These are phyloP conservation scores for Salix caprea DNA, from an alignment of 345 rosid genomes.

Conservation along the genomic window DNA sequence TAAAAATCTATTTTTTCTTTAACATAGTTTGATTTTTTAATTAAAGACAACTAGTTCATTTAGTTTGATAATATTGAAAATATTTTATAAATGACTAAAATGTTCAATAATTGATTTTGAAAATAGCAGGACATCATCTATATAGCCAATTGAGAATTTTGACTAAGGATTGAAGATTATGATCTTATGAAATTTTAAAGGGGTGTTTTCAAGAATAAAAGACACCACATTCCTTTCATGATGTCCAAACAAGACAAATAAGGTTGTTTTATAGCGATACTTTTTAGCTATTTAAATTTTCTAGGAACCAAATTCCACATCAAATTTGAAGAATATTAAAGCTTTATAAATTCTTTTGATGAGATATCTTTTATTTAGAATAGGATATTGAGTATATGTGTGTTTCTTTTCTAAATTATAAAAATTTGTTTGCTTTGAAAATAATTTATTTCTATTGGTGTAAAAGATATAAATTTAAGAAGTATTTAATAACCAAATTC, in stretches of 20 bases:
- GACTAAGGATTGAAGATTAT: neutral
- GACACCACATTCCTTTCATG: neutral
- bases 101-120: neutral
- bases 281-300: neutral
- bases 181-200: neutral
- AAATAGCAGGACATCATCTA: neutral
- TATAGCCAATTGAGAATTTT: neutral
- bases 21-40: neutral
- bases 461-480: too few relatives aligned
- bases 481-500: too few relatives aligned
- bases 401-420: too few relatives aligned
- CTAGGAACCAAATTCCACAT: neutral
- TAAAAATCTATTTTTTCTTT: neutral
- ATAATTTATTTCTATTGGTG: too few relatives aligned
- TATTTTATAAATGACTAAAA: neutral
- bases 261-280: neutral
- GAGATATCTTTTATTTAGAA: neutral
- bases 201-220: accelerated
- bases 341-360: neutral
- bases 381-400: neutral
- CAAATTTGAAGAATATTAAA: neutral
- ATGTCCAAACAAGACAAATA: neutral
- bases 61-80: neutral
- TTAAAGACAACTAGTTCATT: neutral
- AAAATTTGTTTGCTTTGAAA: too few relatives aligned